Percentiles rank a stretch among this genome's conserved stretches.
Evolutionary conservation across 139 green algal genomes (phyloP).

Genomic region (Tetradesmus lagerheimii): DNA sequence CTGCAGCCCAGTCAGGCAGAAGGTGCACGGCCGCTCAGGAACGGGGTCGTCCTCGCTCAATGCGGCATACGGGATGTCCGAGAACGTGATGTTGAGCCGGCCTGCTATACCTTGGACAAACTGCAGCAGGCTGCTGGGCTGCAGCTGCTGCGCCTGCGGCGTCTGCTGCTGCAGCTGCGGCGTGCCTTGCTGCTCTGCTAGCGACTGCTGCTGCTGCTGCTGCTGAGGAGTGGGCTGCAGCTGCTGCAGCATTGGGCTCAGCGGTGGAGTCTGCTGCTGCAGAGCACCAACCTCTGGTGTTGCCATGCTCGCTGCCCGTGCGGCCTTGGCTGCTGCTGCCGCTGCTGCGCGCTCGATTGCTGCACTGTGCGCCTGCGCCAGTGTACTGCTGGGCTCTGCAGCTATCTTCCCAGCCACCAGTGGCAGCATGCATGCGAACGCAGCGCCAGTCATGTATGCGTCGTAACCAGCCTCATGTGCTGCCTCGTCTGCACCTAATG

Average conservation of each 20-base stretch:
- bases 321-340: not conserved
- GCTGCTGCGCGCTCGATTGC: not conserved
- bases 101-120: slow-evolving; percentile 16
- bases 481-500: slow-evolving; percentile 35
- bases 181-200: slow-evolving; percentile 1
- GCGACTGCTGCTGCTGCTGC: not conserved
- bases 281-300: not conserved
- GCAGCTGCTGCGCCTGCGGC: not conserved
- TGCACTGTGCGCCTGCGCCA: not conserved
- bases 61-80: slow-evolving; percentile 49
- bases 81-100: slow-evolving; percentile 42
- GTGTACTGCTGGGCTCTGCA: not conserved
- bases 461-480: slow-evolving; percentile 62
- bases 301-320: slow-evolving; percentile 4
- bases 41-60: slow-evolving; percentile 49
- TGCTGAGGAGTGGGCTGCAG: not conserved
- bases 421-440: slow-evolving; percentile 53
- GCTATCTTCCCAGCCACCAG: slow-evolving; percentile 37
- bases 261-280: slow-evolving; percentile 14
- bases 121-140: not conserved
- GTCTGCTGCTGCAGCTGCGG: slow-evolving; percentile 11
- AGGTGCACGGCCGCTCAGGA: slow-evolving; percentile 38
- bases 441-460: slow-evolving; percentile 82
- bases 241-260: not conserved
- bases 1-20: slow-evolving; percentile 39